phyloP scores from a whole-genome alignment of 768 basidiomycete genomes.

The Scleroderma bovista region DNA sequence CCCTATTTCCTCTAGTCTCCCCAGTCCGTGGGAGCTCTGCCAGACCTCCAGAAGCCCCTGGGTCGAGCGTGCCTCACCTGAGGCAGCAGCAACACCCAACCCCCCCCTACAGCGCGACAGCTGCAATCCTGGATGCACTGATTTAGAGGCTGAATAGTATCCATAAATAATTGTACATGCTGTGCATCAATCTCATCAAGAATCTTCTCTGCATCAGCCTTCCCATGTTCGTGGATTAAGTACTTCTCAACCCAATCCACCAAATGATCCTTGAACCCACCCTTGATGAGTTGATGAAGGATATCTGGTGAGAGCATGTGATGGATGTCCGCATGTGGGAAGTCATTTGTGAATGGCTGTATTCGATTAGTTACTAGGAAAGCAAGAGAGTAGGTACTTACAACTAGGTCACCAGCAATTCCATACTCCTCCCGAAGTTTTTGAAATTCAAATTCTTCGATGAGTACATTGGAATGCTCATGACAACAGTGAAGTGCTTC shows the following conservation, averaged over 20 bases:
- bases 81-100: too few species aligned
- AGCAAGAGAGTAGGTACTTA: not conserved
- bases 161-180: too few species aligned
- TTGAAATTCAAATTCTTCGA: constrained; percentile 3
- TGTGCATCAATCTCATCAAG: not conserved
- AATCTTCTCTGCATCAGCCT: not conserved
- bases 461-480: constrained; percentile 15
- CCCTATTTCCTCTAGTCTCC: too few species aligned
- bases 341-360: not conserved
- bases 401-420: not conserved
- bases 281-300: constrained; percentile 45
- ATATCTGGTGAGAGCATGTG: constrained; percentile 31
- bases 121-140: too few species aligned
- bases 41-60: too few species aligned
- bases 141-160: too few species aligned
- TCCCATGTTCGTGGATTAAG: not conserved
- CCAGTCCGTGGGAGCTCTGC: too few species aligned
- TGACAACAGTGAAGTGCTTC: constrained; percentile 3
- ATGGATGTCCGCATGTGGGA: constrained; percentile 30
- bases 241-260: constrained; percentile 26
- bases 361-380: not conserved
- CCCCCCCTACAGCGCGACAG: too few species aligned
- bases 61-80: too few species aligned
- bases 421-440: constrained; percentile 19
- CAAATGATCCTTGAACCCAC: constrained; percentile 39